Base-by-base conservation (phyloP, 768 basidiomycete genomes). In the Tricholoma hemisulphureum region DNA sequence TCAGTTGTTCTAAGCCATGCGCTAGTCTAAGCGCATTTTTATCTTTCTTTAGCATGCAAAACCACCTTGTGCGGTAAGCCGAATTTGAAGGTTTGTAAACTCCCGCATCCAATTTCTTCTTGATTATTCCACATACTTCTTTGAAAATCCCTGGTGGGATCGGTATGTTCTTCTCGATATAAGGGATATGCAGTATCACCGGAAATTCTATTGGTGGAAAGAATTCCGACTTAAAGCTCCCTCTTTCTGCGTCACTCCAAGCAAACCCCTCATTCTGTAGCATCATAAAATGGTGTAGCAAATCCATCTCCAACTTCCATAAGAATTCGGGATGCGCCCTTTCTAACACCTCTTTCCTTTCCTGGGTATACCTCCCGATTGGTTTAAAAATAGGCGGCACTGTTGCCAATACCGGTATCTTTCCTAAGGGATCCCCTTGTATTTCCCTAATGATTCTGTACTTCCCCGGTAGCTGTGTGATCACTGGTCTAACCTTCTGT, bases 1-100 rank as follows among this genome's bases (percentile, higher is more conserved):
- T 79, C 0, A 79, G 65, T 0, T 69, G 74, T 56, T 78, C 70
- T 69, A 78, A 56, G 51, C 75, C 69, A 50, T 77, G 75, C 0
- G 79, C 74, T 4, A 77, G 63, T 5, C 72, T 58, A 0, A 80
- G n/a, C 2, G 52, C 0, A 34, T 64, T 51, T 59, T 55, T 55
- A 31, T 56, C 54, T 34, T 60, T 60, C 60, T 79, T 80, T 0
- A 70, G 28, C 0, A 78, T 73, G 29, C 65, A 68, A 53, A 78
- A 78, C 75, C 74, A 77, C 2, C 64, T 39, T 0, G 71, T 72
- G 4, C 71, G 59, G 50, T 79, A 80, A 0, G 72, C 70, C 0
- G 72, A 70, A 6, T 72, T 65, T 1, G 69, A 70, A 11, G 70
- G 67, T 55, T 79, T 70, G 51, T 77, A 79, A 0, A 74, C 68